Conservation (phyloP, 2,329 filamentous ascomycete species). For the Colletotrichum australisinense region DNA sequence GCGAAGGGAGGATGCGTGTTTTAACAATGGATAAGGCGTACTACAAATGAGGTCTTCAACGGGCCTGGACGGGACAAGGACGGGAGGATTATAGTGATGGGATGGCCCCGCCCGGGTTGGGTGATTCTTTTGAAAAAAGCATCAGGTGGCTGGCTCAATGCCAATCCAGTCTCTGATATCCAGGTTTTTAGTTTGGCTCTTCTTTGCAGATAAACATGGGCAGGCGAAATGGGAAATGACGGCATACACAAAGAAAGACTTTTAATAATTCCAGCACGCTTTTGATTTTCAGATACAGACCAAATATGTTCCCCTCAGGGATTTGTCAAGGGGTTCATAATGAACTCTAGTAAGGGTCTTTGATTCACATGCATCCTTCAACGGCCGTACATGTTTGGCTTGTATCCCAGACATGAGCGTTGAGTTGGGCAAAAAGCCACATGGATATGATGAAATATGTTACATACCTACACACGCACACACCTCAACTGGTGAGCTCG, state of each 20-base stretch:
- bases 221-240: neutral
- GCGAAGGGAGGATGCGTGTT: neutral
- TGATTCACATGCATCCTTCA: neutral
- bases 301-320: neutral
- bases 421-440: neutral
- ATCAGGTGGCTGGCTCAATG: no score
- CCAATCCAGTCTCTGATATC: no score
- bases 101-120: no score
- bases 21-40: neutral
- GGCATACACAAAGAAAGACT: neutral
- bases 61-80: neutral
- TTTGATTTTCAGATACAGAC: neutral
- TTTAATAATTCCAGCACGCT: neutral
- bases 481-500: conserved; percentile 2
- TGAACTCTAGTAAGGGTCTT: no score
- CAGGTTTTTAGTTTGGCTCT: neutral
- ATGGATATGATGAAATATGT: no score
- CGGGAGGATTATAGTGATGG: neutral
- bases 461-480: no score
- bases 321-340: neutral
- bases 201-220: neutral
- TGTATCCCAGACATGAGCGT: neutral
- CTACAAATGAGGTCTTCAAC: neutral
- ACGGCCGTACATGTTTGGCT: neutral
- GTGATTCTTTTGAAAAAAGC: no score